A percentile compares a stretch with the other conserved stretches of the same genome.
Evolutionary conservation across 495 filamentous ascomycete genomes (phyloP).

Genomic region (Penicillium flavigenum): DNA sequence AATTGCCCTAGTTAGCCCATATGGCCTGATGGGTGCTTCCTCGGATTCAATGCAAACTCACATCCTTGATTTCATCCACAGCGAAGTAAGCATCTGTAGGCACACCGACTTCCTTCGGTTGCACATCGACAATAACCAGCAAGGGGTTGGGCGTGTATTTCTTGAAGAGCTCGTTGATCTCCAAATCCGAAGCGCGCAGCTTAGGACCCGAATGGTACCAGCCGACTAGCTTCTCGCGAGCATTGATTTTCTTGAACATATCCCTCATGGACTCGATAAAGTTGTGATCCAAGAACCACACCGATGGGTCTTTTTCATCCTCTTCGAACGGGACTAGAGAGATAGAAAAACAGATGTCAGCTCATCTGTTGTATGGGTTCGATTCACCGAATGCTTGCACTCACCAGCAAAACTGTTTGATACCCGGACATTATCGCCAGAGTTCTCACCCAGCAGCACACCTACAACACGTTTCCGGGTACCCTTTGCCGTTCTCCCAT

Average conservation of each 20-base stretch:
- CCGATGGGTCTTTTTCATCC: conserved; percentile 95
- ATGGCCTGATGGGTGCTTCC: not conserved
- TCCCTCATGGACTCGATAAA: conserved; percentile 99
- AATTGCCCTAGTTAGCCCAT: conserved; percentile 10
- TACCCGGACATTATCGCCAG: conserved; percentile 90
- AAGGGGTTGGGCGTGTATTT: conserved; percentile 95
- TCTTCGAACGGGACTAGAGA: conserved; percentile 92
- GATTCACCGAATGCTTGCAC: conserved; percentile 30
- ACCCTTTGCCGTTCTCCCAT: conserved; percentile 87
- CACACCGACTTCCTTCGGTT: conserved; percentile 96
- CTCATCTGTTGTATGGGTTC: conserved; percentile 12
- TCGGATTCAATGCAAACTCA: conserved; percentile 46
- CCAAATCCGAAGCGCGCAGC: conserved; percentile 91
- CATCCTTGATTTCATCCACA: conserved; percentile 99
- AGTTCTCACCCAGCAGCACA: conserved; percentile 91
- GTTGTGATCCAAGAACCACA: conserved; percentile 99
- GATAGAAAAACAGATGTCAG: conserved; percentile 15
- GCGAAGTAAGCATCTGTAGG: conserved; percentile 99
- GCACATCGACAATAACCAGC: conserved; percentile 96
- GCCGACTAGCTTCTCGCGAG: conserved; percentile 96
- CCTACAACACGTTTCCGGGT: conserved; percentile 93
- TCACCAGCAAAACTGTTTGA: conserved; percentile 98
- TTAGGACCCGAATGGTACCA: conserved; percentile 99
- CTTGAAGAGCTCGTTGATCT: conserved; percentile 99
- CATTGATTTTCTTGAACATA: conserved; percentile 99